Conservation (phyloP, 2,329 filamentous ascomycete genomes). For the Clonostachys byssicola region DNA sequence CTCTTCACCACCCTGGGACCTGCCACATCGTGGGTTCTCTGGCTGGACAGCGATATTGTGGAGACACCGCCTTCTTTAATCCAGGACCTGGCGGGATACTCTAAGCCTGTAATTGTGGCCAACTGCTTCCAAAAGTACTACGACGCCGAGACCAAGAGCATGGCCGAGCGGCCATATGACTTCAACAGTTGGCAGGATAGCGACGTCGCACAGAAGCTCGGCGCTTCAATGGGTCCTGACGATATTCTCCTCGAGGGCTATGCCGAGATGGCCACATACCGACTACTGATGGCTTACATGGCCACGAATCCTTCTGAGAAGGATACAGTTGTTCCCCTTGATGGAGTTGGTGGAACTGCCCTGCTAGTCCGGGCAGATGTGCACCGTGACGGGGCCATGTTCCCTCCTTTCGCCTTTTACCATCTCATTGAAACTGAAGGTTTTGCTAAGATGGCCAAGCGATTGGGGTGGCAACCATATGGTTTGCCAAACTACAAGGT, state of each 20-base stretch:
- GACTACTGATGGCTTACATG: slow-evolving; percentile 87
- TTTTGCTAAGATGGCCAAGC: slow-evolving; percentile 93
- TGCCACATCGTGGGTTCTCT: slow-evolving; percentile 90
- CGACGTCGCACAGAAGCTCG: slow-evolving; percentile 70
- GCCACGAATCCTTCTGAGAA: slow-evolving; percentile 50
- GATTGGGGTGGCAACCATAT: slow-evolving; percentile 78
- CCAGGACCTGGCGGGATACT: slow-evolving; percentile 82
- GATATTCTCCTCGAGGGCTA: slow-evolving; percentile 95
- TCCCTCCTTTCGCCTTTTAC: slow-evolving; percentile 93
- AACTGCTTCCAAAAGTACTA: slow-evolving; percentile 92
- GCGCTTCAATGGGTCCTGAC: slow-evolving; percentile 76
- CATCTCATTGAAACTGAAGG: slow-evolving; percentile 97
- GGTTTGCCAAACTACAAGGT: slow-evolving; percentile 98
- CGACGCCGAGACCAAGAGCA: slow-evolving; percentile 63
- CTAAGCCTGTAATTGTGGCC: slow-evolving; percentile 88
- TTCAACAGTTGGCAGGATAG: slow-evolving; percentile 98
- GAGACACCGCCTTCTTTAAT: slow-evolving; percentile 84
- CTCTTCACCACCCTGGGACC: slow-evolving; percentile 94
- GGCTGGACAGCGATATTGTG: slow-evolving; percentile 89
- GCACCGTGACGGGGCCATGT: slow-evolving; percentile 97
- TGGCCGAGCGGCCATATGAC: slow-evolving; percentile 83
- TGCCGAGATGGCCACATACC: slow-evolving; percentile 85
- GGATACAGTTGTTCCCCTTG: slow-evolving; percentile 67
- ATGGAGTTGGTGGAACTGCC: slow-evolving; percentile 91
- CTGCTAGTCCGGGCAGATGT: slow-evolving; percentile 95